A percentile compares a stretch with the other conserved stretches of the same genome.
Evolutionary conservation across 1,284 basidiomycete species (phyloP).

Genomic region (Sutorius eximius): DNA sequence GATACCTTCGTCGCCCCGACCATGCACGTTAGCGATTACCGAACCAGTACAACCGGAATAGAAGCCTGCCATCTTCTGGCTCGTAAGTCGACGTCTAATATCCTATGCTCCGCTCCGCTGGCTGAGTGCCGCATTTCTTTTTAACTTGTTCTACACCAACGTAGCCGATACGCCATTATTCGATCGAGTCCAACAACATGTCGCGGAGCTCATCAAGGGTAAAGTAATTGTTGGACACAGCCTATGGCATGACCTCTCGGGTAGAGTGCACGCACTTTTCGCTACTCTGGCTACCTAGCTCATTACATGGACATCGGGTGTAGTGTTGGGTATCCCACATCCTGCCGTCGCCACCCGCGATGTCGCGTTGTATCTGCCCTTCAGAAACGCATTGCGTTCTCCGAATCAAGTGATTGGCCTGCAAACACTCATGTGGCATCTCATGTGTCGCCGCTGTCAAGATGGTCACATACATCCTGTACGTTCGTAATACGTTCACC

Average conservation of each 20-base stretch:
- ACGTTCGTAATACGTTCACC: slow-evolving; percentile 25
- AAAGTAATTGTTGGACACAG: slow-evolving; percentile 73
- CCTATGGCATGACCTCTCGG: slow-evolving; percentile 77
- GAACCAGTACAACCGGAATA: slow-evolving; percentile 72
- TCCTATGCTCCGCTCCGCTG: slow-evolving; percentile 5
- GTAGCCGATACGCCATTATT: slow-evolving; percentile 43
- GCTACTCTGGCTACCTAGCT: slow-evolving; percentile 9
- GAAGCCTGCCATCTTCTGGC: slow-evolving; percentile 51
- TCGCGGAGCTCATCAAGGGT: slow-evolving; percentile 61
- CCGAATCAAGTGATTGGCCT: slow-evolving; percentile 68
- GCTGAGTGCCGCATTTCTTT: not conserved
- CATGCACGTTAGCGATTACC: slow-evolving; percentile 70
- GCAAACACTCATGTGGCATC: slow-evolving; percentile 74
- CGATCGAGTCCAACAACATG: slow-evolving; percentile 57
- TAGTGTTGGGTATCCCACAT: slow-evolving; percentile 80
- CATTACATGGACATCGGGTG: slow-evolving; percentile 12
- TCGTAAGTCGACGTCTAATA: slow-evolving; percentile 37
- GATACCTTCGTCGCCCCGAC: slow-evolving; percentile 68
- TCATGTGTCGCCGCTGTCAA: slow-evolving; percentile 74
- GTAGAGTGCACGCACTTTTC: slow-evolving; percentile 39
- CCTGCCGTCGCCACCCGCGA: slow-evolving; percentile 78
- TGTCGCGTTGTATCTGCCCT: slow-evolving; percentile 77
- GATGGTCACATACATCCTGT: slow-evolving; percentile 70
- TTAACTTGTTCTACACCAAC: slow-evolving; percentile 3
- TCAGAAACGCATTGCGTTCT: slow-evolving; percentile 64